A percentile compares a stretch with the other conserved stretches of the same genome.
These are phyloP conservation scores for Orychophragmus violaceus DNA, from an alignment of 345 rosid genomes.

Conservation along the genomic window DNA sequence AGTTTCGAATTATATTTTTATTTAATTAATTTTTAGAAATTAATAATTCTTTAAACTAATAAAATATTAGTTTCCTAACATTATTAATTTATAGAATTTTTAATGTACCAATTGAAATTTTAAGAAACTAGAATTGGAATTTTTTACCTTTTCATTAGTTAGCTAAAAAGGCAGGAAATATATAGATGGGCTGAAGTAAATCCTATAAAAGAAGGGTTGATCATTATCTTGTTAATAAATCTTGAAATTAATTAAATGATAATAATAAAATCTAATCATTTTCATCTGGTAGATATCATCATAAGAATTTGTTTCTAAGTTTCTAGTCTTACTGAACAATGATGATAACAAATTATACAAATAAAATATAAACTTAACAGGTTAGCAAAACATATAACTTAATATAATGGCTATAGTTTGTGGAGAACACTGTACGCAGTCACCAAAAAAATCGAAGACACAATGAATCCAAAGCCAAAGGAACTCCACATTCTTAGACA, in stretches of 20 bases:
- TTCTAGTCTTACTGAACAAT: slow-evolving; percentile 20
- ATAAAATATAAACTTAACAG: neutral
- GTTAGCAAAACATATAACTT: neutral
- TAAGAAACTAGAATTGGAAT: neutral
- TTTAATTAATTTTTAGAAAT: too few species aligned
- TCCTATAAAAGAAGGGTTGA: neutral
- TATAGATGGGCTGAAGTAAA: neutral
- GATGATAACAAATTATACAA: slow-evolving; percentile 10
- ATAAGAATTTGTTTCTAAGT: slow-evolving; percentile 17
- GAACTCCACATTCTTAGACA: neutral
- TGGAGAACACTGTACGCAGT: neutral
- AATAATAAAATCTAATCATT: neutral
- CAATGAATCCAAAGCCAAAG: slow-evolving; percentile 6
- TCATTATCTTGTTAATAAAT: slow-evolving; percentile 10
- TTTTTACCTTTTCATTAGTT: neutral
- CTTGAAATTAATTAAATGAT: slow-evolving; percentile 3
- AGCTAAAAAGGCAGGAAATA: neutral
- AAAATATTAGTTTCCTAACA: neutral
- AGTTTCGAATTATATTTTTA: too few species aligned
- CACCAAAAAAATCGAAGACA: slow-evolving; percentile 10
- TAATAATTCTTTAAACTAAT: too few species aligned
- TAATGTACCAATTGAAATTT: neutral
- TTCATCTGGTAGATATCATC: slow-evolving; percentile 19
- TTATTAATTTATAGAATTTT: neutral
- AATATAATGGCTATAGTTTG: neutral